Conservation (phyloP, 768 basidiomycete species). For the Auricularia sp. region DNA sequence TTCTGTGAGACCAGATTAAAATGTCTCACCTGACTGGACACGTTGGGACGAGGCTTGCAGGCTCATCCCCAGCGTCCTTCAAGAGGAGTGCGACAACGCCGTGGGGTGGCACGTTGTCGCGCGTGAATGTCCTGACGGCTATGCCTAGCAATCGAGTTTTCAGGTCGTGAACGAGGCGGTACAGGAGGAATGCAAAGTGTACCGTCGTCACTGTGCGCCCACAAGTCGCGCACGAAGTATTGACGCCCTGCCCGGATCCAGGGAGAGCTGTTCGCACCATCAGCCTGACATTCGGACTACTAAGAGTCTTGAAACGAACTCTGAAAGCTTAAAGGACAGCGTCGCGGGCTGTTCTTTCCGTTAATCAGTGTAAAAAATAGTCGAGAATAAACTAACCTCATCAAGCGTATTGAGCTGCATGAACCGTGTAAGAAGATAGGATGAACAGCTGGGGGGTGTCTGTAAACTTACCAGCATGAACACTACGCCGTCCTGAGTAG, state of each 20-base stretch:
- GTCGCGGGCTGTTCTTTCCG: slow-evolving; percentile 28
- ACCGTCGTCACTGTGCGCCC: slow-evolving; percentile 63
- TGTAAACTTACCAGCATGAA: slow-evolving; percentile 49
- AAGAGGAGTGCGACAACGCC: slow-evolving; percentile 60
- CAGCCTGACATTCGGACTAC: too few relatives aligned
- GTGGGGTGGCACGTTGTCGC: slow-evolving; percentile 46
- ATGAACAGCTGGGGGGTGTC: background rate
- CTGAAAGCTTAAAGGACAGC: slow-evolving; percentile 53
- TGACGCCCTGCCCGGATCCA: slow-evolving; percentile 60
- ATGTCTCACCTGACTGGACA: slow-evolving; percentile 34
- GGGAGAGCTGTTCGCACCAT: slow-evolving; percentile 28
- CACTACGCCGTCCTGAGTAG: slow-evolving; percentile 51
- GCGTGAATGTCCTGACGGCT: slow-evolving; percentile 51
- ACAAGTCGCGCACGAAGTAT: slow-evolving; percentile 59
- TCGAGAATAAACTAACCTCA: background rate
- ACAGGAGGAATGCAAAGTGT: slow-evolving; percentile 19
- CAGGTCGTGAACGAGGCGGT: background rate
- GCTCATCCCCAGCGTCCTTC: slow-evolving; percentile 58
- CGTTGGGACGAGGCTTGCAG: slow-evolving; percentile 42
- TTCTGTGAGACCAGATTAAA: too few relatives aligned
- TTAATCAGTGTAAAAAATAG: background rate
- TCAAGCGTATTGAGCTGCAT: slow-evolving; percentile 49
- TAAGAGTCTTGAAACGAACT: slow-evolving; percentile 14
- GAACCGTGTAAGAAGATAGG: background rate
- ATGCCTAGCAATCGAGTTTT: background rate